Conservation (phyloP, 352 stramenopile genomes). For the Phytophthora uliginosa region DNA sequence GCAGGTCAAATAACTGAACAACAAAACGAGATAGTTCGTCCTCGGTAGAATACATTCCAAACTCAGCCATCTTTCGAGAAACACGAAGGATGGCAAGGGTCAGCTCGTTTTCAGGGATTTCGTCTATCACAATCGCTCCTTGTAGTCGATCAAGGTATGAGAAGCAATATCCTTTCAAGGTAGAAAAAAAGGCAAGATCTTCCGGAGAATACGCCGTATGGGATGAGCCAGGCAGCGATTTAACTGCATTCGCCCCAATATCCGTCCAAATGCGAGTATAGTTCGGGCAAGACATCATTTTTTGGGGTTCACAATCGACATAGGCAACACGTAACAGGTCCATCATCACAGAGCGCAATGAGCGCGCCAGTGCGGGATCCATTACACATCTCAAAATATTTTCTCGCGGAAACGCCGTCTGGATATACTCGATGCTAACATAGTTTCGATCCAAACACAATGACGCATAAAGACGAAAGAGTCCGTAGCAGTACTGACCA, state of each 20-base stretch:
- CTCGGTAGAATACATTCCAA: conserved; percentile 70
- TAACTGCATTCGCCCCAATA: conserved; percentile 39
- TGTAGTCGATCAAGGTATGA: conserved; percentile 55
- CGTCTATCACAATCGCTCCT: conserved; percentile 59
- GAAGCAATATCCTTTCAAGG: conserved; percentile 56
- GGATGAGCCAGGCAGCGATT: conserved; percentile 42
- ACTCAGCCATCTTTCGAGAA: conserved; percentile 70
- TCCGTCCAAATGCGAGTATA: conserved; percentile 82
- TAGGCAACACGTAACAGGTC: conserved; percentile 75
- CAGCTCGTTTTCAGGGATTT: conserved; percentile 72
- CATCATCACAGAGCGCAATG: conserved; percentile 73
- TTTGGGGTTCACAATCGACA: conserved; percentile 79
- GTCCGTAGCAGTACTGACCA: conserved; percentile 76
- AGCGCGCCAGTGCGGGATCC: conserved; percentile 57
- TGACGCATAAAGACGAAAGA: conserved; percentile 77
- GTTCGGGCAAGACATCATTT: conserved; percentile 61
- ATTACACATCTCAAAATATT: conserved; percentile 59
- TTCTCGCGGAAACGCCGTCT: conserved; percentile 66
- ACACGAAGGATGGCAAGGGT: conserved; percentile 63
- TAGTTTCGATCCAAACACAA: conserved; percentile 84
- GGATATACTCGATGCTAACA: conserved; percentile 78
- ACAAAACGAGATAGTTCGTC: conserved; percentile 48
- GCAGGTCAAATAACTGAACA: conserved; percentile 38
- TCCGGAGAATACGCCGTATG: conserved; percentile 44
- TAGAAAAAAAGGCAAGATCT: conserved; percentile 61